These are phyloP conservation scores for Straminergon stramineum DNA, from an alignment of 225 moss, liverwort and hornwort genomes.

Conservation along the genomic window DNA sequence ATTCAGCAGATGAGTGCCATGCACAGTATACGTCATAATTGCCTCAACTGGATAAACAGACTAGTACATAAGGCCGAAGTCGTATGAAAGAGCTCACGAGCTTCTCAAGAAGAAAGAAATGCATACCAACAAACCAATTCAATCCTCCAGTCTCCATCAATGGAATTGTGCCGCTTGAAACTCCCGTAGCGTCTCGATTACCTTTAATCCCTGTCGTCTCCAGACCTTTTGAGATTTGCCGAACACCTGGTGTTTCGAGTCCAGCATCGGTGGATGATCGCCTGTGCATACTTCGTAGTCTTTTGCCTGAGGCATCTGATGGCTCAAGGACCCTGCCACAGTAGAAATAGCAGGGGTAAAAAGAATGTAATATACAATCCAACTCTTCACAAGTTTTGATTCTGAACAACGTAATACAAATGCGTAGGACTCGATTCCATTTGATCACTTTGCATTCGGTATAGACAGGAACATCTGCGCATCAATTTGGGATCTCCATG, in stretches of 20 bases:
- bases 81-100: not conserved
- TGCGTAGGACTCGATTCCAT: not conserved
- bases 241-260: conserved; percentile 17
- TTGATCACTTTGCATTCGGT: not conserved
- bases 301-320: conserved; percentile 15
- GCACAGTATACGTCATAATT: not conserved
- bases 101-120: not conserved
- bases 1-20: not conserved
- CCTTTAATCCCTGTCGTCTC: conserved; percentile 16
- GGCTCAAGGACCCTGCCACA: conserved; percentile 26
- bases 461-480: not conserved
- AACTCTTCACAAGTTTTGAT: not conserved
- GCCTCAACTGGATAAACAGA: not conserved
- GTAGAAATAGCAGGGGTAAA: not conserved
- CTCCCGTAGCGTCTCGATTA: conserved; percentile 23
- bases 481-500: not conserved
- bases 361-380: not conserved
- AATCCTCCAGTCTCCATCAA: conserved; percentile 70
- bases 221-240: conserved; percentile 20
- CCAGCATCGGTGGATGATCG: conserved; percentile 41
- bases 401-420: not conserved
- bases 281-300: conserved; percentile 25
- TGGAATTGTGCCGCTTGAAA: conserved; percentile 30
- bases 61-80: not conserved
- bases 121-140: conserved; percentile 80